Percentiles rank a stretch among this genome's conserved stretches.
phyloP scores from a whole-genome alignment of 208 protist genomes.

The Wallacemonas sp. region DNA sequence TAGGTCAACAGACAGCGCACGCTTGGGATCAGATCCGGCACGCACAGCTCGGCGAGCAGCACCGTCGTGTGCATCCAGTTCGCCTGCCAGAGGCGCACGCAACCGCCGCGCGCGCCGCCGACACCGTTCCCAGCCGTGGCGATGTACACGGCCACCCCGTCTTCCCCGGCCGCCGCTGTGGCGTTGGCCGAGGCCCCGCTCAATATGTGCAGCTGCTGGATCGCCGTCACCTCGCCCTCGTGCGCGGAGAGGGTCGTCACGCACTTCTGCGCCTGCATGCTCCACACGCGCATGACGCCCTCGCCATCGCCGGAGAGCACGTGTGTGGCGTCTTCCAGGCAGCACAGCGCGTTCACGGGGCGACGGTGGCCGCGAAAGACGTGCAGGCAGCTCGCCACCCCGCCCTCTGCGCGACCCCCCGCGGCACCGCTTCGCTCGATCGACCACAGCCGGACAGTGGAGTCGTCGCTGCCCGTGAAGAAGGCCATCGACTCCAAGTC shows the following conservation, averaged over 20 bases:
- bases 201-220: constrained; percentile 4
- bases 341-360: constrained; percentile 42
- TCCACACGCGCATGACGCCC: constrained; percentile 44
- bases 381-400: constrained; percentile 38
- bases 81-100: constrained; percentile 32
- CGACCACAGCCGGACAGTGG: constrained; percentile 57
- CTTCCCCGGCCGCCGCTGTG: background rate
- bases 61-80: constrained; percentile 24
- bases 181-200: background rate
- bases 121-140: background rate
- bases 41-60: constrained; percentile 29
- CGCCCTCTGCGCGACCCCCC: constrained; percentile 16
- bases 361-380: constrained; percentile 39
- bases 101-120: background rate
- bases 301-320: constrained; percentile 39
- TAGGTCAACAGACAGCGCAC: constrained; percentile 41
- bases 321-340: constrained; percentile 28
- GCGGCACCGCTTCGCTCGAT: constrained; percentile 14
- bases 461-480: constrained; percentile 58
- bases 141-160: background rate
- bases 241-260: constrained; percentile 32
- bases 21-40: constrained; percentile 27
- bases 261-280: constrained; percentile 33
- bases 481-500: constrained; percentile 28
- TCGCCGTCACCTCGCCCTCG: constrained; percentile 11